Evolutionary conservation across 306 rosid genomes (phyloP).

Genomic region (Cicer arietinum): DNA sequence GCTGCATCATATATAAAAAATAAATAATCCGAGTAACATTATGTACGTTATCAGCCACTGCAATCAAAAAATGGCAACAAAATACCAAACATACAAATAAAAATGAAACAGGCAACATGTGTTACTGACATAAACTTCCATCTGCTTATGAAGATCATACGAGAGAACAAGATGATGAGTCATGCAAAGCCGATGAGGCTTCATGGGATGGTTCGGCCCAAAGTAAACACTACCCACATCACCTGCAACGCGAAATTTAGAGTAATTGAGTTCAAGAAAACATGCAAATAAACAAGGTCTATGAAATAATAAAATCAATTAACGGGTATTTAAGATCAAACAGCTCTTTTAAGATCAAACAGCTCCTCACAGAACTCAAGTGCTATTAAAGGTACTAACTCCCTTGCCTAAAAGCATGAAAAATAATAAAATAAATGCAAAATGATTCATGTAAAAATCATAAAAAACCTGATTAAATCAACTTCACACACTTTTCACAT

Average conservation of each 20-base stretch:
- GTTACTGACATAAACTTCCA: constrained; percentile 93
- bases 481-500: background rate
- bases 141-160: constrained; percentile 91
- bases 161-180: constrained; percentile 99
- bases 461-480: background rate
- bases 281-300: constrained; percentile 12
- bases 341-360: constrained; percentile 26
- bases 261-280: constrained; percentile 7
- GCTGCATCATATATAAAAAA: constrained; percentile 60
- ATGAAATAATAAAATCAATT: background rate
- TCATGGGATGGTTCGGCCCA: constrained; percentile 99
- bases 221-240: constrained; percentile 97
- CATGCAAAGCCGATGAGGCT: constrained; percentile 98
- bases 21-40: constrained; percentile 28
- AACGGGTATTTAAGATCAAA: constrained; percentile 11
- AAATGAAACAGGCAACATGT: constrained; percentile 15
- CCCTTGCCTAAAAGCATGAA: background rate
- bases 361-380: constrained; percentile 24
- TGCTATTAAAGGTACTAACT: background rate
- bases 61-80: constrained; percentile 24
- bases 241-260: constrained; percentile 64
- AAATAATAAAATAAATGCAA: constrained; percentile 4
- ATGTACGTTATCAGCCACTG: constrained; percentile 5
- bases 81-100: constrained; percentile 15
- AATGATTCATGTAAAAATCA: background rate